Evolutionary conservation across 73 alveolate species (phyloP), one percentile per base, ranked within the genome.

Genomic region (Symbiodinium pilosum): DNA sequence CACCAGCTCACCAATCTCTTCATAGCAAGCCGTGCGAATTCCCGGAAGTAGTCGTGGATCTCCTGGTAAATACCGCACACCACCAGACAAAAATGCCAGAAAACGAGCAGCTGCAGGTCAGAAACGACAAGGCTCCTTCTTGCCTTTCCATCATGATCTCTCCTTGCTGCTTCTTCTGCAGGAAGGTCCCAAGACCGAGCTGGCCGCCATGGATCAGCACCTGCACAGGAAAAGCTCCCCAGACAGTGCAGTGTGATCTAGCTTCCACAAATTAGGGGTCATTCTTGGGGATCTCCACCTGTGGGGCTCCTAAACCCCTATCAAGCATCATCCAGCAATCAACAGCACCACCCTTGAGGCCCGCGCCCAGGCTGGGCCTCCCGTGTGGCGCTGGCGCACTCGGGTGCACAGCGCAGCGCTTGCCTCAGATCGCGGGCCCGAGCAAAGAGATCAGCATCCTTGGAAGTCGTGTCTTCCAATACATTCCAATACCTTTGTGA

Each of bases 371-470:
- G 87, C 47, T 14, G 96, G 87, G 3, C 96, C 96, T 38, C 44
- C 43, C 56, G 24, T 69, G 81, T 64, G 81, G 26, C 87, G 84
- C 54, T 69, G 96, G n/a, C 87, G 87, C 34, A 91, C 51, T 9
- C 96, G 96, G 26, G 83, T 85, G 87, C 96, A 91, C 26, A 91
- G 87, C 41, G 64, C 96, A 28, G 96, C 88, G 52, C 96, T 91
- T 36, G 96, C 96, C 96, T 91, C 1, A 38, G 73, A 11, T 47
- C 14, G 59, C n/a, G n/a, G n/a, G n/a, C n/a, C n/a, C n/a, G 59
- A 47, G 59, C 59, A 9, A 47, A 47, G 59, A 47, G 6, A 14
- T 47, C 59, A 14, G 59, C 59, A 14, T 47, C 21, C 59, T 47
- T 47, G 6, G 59, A 47, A 14, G 59, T 26, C 41, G 30, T 64